Evolutionary conservation across 2,329 filamentous ascomycete species (phyloP), one percentile per base, ranked within the genome.

Genomic region (Xylaria sp.): DNA sequence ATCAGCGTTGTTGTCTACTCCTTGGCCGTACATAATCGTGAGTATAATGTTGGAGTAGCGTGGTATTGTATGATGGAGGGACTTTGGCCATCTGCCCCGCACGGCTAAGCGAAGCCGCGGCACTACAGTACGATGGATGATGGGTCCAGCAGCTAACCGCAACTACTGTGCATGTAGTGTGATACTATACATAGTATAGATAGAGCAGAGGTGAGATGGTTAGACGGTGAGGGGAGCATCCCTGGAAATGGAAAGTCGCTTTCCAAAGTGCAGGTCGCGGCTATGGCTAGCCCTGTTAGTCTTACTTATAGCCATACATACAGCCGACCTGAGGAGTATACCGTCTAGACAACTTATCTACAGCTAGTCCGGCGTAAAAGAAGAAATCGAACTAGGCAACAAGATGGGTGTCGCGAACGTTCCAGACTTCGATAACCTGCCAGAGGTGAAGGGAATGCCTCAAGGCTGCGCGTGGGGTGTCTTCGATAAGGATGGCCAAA

Each of bases 391-490:
- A 50, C 8, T 42, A 33, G 46, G 21, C 28, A 14, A 15, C 7
- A 57, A 55, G 25, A 68, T 74, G 72, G 65, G 67, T 43, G 21
- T 46, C 11, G 37, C 67, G 31, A 69, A 73, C 11, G 6, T 83
- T 12, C 82, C 82, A 0, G 77, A 81, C 67, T 82, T 79, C 58
- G 79, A 82, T 52, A 63, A 74, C 64, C 74, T 82, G 7, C 79
- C 79, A 14, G 66, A 68, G 45, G 78, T 82, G 11, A 64, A 78
- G 15, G 77, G 75, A 23, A 80, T 81, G 75, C 80, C 79, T 0
- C 76, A 80, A 51, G 80, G 82, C 9, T 84, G 80, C 57, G 80
- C 80, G 4, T 85, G 83, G 83, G 83, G 83, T 1, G 9, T 85
- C 3, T 84, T 84, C 58, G 82, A 84, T 72, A 79, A 78, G 54